Evolutionary conservation across 2,329 filamentous ascomycete genomes (phyloP).

Genomic region (Calonectria pauciramosa): DNA sequence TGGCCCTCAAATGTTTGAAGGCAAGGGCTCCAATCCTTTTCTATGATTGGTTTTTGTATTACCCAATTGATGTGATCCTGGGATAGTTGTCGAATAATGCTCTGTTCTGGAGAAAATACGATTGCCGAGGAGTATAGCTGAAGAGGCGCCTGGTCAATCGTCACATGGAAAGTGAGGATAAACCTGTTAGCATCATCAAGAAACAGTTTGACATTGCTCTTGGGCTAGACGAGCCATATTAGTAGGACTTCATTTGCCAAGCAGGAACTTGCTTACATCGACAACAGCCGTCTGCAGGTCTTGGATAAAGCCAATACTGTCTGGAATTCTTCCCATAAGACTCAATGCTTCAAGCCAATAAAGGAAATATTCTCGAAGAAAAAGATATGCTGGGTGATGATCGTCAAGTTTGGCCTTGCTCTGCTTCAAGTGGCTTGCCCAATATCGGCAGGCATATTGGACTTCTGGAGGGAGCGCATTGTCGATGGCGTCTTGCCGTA

Average conservation of each 20-base stretch:
- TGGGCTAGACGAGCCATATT: neutral
- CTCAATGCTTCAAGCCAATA: slow-evolving; percentile 35
- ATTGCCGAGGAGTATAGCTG: slow-evolving; percentile 46
- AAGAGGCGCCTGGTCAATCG: slow-evolving; percentile 37
- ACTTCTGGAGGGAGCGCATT: neutral
- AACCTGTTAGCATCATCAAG: slow-evolving; percentile 35
- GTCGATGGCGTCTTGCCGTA: neutral
- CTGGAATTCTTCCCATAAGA: slow-evolving; percentile 2
- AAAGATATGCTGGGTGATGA: slow-evolving; percentile 28
- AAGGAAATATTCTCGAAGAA: slow-evolving; percentile 27
- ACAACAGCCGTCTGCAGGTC: slow-evolving; percentile 10
- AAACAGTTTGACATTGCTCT: slow-evolving; percentile 13
- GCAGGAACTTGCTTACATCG: slow-evolving; percentile 1
- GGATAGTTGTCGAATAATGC: slow-evolving; percentile 32
- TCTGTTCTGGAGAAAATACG: slow-evolving; percentile 39
- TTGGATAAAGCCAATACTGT: slow-evolving; percentile 9
- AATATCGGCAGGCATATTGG: slow-evolving; percentile 52
- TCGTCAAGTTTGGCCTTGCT: slow-evolving; percentile 46
- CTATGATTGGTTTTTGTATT: neutral
- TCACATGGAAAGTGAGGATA: slow-evolving; percentile 7
- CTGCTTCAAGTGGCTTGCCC: slow-evolving; percentile 47
- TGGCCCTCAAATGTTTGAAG: slow-evolving; percentile 29
- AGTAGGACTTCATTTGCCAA: neutral
- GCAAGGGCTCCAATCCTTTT: slow-evolving; percentile 34
- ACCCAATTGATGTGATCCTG: neutral